phyloP scores from a whole-genome alignment of 495 filamentous ascomycete species.

The Talaromyces ruber region DNA sequence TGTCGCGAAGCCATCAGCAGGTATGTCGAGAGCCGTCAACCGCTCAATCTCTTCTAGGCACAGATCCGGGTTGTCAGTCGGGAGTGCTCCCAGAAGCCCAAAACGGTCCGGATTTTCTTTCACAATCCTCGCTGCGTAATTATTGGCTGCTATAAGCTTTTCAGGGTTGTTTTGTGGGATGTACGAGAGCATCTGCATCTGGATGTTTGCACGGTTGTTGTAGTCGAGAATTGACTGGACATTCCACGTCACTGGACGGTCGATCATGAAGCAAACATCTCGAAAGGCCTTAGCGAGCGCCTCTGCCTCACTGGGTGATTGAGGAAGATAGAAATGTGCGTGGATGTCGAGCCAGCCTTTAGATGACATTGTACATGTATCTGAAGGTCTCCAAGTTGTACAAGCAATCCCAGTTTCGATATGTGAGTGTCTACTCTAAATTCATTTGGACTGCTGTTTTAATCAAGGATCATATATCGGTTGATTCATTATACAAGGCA shows the following conservation, averaged over 20 bases:
- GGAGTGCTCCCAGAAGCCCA: background rate
- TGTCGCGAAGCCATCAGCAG: background rate
- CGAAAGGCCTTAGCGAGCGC: background rate
- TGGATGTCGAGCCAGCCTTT: slow-evolving; percentile 2
- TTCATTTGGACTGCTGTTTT: background rate
- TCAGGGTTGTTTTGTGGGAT: background rate
- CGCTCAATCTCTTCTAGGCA: background rate
- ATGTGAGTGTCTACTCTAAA: background rate
- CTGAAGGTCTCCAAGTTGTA: background rate
- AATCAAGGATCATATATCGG: background rate
- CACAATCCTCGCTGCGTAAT: background rate
- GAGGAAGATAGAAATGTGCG: background rate
- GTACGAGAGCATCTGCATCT: slow-evolving; percentile 2
- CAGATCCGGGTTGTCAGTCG: background rate
- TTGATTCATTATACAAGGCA: background rate
- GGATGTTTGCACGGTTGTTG: background rate
- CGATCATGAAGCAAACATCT: background rate
- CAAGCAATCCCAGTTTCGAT: background rate
- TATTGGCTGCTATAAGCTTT: background rate
- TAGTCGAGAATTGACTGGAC: background rate
- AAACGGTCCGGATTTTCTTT: background rate
- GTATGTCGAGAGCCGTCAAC: background rate
- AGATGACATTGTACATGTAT: background rate
- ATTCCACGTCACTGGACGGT: background rate
- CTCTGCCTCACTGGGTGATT: background rate